These are phyloP conservation scores for Lumnitzera racemosa DNA, from an alignment of 345 rosid genomes.

Conservation along the genomic window DNA sequence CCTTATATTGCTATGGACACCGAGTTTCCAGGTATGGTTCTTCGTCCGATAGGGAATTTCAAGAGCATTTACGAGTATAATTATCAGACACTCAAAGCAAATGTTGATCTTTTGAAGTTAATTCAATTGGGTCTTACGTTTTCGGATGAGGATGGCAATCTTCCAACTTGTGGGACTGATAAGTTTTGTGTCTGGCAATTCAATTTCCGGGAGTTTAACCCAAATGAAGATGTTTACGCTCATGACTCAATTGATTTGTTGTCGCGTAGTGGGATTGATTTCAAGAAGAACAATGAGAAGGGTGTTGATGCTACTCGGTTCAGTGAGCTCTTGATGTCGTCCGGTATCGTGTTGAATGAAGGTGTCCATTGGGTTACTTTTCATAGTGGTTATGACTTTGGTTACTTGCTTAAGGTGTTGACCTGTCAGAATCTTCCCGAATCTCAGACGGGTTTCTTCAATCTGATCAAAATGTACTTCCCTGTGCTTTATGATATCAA, in stretches of 20 bases:
- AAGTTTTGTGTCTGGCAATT: slow-evolving; percentile 69
- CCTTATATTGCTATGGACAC: slow-evolving; percentile 77
- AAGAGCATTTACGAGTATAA: slow-evolving; percentile 41
- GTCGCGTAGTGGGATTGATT: slow-evolving; percentile 57
- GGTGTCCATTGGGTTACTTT: slow-evolving; percentile 73
- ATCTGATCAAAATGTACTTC: slow-evolving; percentile 43
- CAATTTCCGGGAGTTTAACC: slow-evolving; percentile 62
- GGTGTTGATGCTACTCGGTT: slow-evolving; percentile 48
- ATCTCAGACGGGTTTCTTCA: slow-evolving; percentile 38
- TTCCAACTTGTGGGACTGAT: slow-evolving; percentile 56
- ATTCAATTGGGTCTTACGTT: slow-evolving; percentile 74
- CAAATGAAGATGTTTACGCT: slow-evolving; percentile 44
- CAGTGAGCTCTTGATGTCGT: slow-evolving; percentile 62
- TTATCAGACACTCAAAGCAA: slow-evolving; percentile 50
- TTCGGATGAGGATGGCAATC: slow-evolving; percentile 55
- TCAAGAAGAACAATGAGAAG: slow-evolving; percentile 39
- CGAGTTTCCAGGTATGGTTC: slow-evolving; percentile 68
- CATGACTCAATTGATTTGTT: slow-evolving; percentile 58
- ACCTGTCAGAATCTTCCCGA: slow-evolving; percentile 55
- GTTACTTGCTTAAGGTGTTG: slow-evolving; percentile 63
- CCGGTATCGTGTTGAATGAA: slow-evolving; percentile 67
- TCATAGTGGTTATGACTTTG: slow-evolving; percentile 77
- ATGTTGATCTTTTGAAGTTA: slow-evolving; percentile 66
- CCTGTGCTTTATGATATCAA: slow-evolving; percentile 62
- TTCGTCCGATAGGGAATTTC: slow-evolving; percentile 42